Base-by-base conservation (phyloP, 139 green algal species). In the Closterium sp. region DNA sequence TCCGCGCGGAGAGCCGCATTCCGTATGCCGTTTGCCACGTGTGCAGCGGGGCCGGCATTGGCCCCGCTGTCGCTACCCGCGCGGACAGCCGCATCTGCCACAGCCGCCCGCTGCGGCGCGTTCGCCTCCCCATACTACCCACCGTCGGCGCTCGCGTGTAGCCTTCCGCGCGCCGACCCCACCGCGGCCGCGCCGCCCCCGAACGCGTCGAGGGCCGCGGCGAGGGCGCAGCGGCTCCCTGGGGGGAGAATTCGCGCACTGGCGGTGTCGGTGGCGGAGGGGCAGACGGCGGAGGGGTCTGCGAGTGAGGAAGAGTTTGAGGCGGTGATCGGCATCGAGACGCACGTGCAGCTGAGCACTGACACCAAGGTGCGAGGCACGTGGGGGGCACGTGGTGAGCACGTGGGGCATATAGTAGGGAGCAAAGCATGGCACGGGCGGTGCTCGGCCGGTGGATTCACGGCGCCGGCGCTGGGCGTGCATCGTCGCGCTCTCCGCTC, bases 241-340 rank as follows among this genome's bases (percentile, higher is more conserved):
- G 16, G 55, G 55, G 55, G 55, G 55, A 76, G 55, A 76, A 19
- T 19, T 76, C 55, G 55, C 55, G 55, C 55, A 19, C 55, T 28
- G 16, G 55, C 55, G 55, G 55, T 76, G 55, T 76, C 55, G 12
- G 55, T 76, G 55, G 55, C 55, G 55, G 55, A 76, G 55, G 55
- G 16, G 55, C 55, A 76, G 55, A 76, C 55, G 16, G 55, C 55
- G 55, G 55, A 76, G 25, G 55, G 55, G 16, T 10, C 36, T 4
- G 36, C 36, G 36, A 84, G 69, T 30, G 43, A 28, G 87, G 87
- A 7, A 9, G 36, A 97, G 76, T 99, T 96, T 87, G 97, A 99
- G 93, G 95, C 97, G 0, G 96, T 99, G 12, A 98, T 99, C 86
- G 98, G 98, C 34, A 98, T 99, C 64, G 98, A 99, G 94, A 98